phyloP scores from a whole-genome alignment of 306 rosid species.

The Quercus rubra region DNA sequence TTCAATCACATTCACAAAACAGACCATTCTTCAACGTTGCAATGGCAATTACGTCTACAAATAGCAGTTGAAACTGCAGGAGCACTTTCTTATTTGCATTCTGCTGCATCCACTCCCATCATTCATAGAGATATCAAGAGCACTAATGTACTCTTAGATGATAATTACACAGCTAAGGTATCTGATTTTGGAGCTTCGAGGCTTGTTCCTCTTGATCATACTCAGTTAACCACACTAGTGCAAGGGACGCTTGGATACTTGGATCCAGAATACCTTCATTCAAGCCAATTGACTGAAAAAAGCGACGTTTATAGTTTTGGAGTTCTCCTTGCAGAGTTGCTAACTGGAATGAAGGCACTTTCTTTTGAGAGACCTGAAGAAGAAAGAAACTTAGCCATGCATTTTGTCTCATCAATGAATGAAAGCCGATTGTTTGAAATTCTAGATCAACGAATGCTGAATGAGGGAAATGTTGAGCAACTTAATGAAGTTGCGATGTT shows the following conservation, averaged over 20 bases:
- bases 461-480: conserved; percentile 14
- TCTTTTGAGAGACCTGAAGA: conserved; percentile 16
- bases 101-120: conserved; percentile 32
- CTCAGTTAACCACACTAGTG: conserved; percentile 32
- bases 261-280: conserved; percentile 37
- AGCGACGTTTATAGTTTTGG: conserved; percentile 78
- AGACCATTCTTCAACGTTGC: neutral
- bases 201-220: conserved; percentile 38
- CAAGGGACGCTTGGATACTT: conserved; percentile 52
- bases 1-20: conserved; percentile 16
- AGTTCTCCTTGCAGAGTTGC: conserved; percentile 37
- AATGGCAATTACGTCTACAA: conserved; percentile 34
- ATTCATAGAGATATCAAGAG: conserved; percentile 49
- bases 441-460: conserved; percentile 19
- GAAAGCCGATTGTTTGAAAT: conserved; percentile 14
- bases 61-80: conserved; percentile 36
- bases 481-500: conserved; percentile 27
- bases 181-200: conserved; percentile 49
- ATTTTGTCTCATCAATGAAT: conserved; percentile 28
- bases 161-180: conserved; percentile 31
- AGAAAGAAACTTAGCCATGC: conserved; percentile 17
- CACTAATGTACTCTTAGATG: conserved; percentile 39
- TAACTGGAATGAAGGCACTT: conserved; percentile 32
- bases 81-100: conserved; percentile 43
- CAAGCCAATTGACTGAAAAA: conserved; percentile 52